phyloP scores from a whole-genome alignment of 2,329 filamentous ascomycete genomes.

The Triangularia setosa region DNA sequence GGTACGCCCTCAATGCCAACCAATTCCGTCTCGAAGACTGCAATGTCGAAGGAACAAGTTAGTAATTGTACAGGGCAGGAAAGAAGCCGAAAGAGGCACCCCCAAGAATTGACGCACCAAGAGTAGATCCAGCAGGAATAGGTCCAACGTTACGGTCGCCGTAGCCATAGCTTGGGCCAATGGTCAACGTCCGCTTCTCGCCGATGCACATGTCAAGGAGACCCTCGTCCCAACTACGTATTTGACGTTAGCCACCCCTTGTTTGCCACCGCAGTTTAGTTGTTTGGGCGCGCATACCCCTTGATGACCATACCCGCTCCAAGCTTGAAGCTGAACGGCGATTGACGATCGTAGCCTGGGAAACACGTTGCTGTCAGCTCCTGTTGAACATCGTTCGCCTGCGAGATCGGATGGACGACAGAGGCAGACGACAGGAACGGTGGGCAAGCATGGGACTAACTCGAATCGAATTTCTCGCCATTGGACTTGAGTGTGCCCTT shows the following conservation, averaged over 20 bases:
- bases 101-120: slow-evolving; percentile 50
- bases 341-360: slow-evolving; percentile 66
- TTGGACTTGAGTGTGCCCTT: slow-evolving; percentile 70
- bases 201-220: slow-evolving; percentile 92
- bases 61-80: neutral
- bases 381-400: neutral
- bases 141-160: slow-evolving; percentile 72
- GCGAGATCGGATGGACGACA: neutral
- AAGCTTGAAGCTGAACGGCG: slow-evolving; percentile 74
- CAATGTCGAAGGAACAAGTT: slow-evolving; percentile 3
- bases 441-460: slow-evolving; percentile 35
- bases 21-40: slow-evolving; percentile 89
- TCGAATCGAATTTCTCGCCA: slow-evolving; percentile 80
- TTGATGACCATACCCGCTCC: slow-evolving; percentile 83
- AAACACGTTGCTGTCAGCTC: slow-evolving; percentile 39
- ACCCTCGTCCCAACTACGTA: slow-evolving; percentile 76
- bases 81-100: neutral
- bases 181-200: slow-evolving; percentile 83
- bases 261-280: neutral
- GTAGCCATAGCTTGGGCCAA: slow-evolving; percentile 83
- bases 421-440: neutral
- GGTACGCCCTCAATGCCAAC: slow-evolving; percentile 74
- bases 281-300: slow-evolving; percentile 51
- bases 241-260: slow-evolving; percentile 20
- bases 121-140: slow-evolving; percentile 75